These are phyloP conservation scores for Phytophthora pinifolia DNA, from an alignment of 352 stramenopile genomes.

Conservation along the genomic window DNA sequence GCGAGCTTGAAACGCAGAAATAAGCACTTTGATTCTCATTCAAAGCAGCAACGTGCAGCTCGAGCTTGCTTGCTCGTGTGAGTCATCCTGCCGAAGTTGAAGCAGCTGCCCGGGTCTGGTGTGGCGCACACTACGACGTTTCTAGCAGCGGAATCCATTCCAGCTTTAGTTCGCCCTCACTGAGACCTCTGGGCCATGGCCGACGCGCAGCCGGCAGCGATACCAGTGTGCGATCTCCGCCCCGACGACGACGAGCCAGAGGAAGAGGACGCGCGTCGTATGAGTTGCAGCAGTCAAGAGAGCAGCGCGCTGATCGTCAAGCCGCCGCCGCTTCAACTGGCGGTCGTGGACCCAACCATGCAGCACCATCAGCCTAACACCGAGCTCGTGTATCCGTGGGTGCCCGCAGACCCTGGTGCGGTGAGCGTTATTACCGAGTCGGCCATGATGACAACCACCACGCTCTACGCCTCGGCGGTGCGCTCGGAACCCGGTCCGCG, in stretches of 20 bases:
- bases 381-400: conserved; percentile 35
- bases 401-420: conserved; percentile 8
- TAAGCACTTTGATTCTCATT: too few relatives aligned
- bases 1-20: too few relatives aligned
- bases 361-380: conserved; percentile 12
- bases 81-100: too few relatives aligned
- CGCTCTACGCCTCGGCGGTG: conserved; percentile 18
- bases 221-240: conserved; percentile 18
- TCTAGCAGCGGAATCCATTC: conserved; percentile 19
- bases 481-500: conserved; percentile 22
- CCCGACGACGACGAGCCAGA: conserved; percentile 33
- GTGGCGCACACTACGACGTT: conserved; percentile 31
- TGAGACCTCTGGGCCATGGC: conserved; percentile 21
- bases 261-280: conserved; percentile 29
- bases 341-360: conserved; percentile 4
- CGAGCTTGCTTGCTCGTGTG: too few relatives aligned
- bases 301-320: conserved; percentile 32
- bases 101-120: conserved; percentile 14
- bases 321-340: conserved; percentile 26
- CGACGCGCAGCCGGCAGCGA: conserved; percentile 9
- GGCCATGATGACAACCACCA: conserved; percentile 21
- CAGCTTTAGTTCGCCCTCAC: conserved; percentile 1
- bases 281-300: conserved; percentile 3
- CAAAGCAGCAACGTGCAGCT: too few relatives aligned
- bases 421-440: conserved; percentile 24